phyloP scores from a whole-genome alignment of 345 rosid genomes.

The Sisymbrium irio region DNA sequence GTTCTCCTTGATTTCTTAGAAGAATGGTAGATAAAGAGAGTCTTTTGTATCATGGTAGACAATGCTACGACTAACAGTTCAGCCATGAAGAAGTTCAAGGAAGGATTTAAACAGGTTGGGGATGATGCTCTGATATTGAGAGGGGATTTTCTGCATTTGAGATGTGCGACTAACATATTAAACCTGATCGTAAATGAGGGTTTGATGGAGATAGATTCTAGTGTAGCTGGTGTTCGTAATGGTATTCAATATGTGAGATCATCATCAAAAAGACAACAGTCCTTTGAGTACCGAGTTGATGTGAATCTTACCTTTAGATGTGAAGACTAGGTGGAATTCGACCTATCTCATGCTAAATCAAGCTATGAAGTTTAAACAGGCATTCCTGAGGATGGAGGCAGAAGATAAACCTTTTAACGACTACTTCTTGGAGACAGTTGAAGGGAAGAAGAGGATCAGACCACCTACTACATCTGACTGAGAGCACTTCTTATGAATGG shows the following conservation, averaged over 20 bases:
- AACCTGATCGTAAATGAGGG: not conserved
- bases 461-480: too few relatives aligned
- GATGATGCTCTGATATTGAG: not conserved
- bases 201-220: not conserved
- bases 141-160: not conserved
- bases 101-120: too few relatives aligned
- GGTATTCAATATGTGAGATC: not conserved
- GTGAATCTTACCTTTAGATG: too few relatives aligned
- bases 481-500: too few relatives aligned
- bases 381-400: not conserved
- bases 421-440: not conserved
- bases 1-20: too few relatives aligned
- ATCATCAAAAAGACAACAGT: not conserved
- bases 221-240: not conserved
- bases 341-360: not conserved
- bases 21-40: too few relatives aligned
- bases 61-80: not conserved
- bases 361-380: not conserved
- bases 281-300: not conserved
- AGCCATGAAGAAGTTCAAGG: not conserved
- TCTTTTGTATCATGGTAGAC: too few relatives aligned
- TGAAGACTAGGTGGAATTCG: too few relatives aligned
- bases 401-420: not conserved
- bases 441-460: too few relatives aligned
- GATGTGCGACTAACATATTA: not conserved